These are phyloP conservation scores for Solanum pimpinellifolium DNA, from an alignment of 257 asterid genomes.

Conservation along the genomic window DNA sequence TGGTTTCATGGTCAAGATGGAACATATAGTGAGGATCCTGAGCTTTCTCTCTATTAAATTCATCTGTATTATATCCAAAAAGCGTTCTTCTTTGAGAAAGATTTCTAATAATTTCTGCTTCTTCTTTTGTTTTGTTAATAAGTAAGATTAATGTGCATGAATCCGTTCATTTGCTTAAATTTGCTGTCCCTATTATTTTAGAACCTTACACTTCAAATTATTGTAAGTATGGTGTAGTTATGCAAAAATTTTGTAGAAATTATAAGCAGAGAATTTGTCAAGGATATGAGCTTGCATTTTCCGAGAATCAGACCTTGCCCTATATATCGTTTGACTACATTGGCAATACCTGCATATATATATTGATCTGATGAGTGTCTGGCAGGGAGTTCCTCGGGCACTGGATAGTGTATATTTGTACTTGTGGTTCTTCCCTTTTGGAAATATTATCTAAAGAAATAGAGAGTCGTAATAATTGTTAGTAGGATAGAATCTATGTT, in stretches of 20 bases:
- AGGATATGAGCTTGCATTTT: neutral
- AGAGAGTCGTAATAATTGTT: neutral
- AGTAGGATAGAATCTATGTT: neutral
- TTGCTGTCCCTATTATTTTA: neutral
- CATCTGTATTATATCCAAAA: neutral
- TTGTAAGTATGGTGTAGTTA: neutral
- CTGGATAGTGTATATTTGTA: neutral
- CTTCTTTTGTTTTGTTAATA: neutral
- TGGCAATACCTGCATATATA: neutral
- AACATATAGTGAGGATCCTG: conserved; percentile 65
- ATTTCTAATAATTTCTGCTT: neutral
- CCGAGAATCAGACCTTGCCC: neutral
- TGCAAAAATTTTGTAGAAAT: neutral
- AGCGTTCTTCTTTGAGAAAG: neutral
- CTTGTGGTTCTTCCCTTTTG: neutral
- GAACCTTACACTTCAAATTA: neutral
- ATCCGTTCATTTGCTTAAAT: neutral
- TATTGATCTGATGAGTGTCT: neutral
- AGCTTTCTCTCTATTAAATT: neutral
- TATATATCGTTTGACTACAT: neutral
- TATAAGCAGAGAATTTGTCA: neutral
- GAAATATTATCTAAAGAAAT: neutral
- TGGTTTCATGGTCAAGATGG: conserved; percentile 99
- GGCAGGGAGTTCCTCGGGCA: neutral
- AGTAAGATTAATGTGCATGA: neutral